phyloP scores from a whole-genome alignment of 495 filamentous ascomycete species.

The Immersiella caudata region DNA sequence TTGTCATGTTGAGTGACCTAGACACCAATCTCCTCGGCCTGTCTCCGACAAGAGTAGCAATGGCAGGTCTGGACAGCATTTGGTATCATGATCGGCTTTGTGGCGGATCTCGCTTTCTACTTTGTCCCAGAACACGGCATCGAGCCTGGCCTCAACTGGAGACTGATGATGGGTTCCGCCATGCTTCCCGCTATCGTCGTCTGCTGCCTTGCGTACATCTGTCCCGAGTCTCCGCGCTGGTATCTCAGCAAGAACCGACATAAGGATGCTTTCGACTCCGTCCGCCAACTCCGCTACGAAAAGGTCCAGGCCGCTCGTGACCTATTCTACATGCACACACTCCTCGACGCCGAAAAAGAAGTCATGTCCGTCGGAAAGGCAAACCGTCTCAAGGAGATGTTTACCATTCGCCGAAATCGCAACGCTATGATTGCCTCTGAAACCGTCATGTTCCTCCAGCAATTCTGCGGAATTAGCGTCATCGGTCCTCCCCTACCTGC shows the following conservation, averaged over 20 bases:
- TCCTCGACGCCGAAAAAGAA: slow-evolving; percentile 67
- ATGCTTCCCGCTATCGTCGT: slow-evolving; percentile 74
- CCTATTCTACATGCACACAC: slow-evolving; percentile 76
- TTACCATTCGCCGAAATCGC: slow-evolving; percentile 75
- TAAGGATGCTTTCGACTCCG: slow-evolving; percentile 65
- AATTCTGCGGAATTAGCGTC: slow-evolving; percentile 70
- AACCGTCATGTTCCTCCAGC: slow-evolving; percentile 88
- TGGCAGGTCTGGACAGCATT: slow-evolving; percentile 92
- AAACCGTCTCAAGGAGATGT: slow-evolving; percentile 67
- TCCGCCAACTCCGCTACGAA: slow-evolving; percentile 66
- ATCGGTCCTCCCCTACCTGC: slow-evolving; percentile 56
- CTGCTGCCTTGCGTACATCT: slow-evolving; percentile 68
- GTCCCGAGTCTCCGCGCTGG: slow-evolving; percentile 74
- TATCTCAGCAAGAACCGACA: slow-evolving; percentile 73
- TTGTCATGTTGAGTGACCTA: slow-evolving; percentile 38
- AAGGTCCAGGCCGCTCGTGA: slow-evolving; percentile 81
- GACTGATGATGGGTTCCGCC: slow-evolving; percentile 81
- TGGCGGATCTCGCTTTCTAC: slow-evolving; percentile 72
- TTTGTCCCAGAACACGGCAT: slow-evolving; percentile 56
- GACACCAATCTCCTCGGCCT: background rate
- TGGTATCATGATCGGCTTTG: slow-evolving; percentile 78
- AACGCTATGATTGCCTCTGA: slow-evolving; percentile 72
- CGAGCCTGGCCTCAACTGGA: slow-evolving; percentile 75
- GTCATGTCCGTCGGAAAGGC: slow-evolving; percentile 58
- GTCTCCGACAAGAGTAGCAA: slow-evolving; percentile 37